Percentiles rank a stretch among this genome's conserved stretches.
These are phyloP conservation scores for Aureobasidium leucospermi DNA, from an alignment of 2,329 filamentous ascomycete species.

Conservation along the genomic window DNA sequence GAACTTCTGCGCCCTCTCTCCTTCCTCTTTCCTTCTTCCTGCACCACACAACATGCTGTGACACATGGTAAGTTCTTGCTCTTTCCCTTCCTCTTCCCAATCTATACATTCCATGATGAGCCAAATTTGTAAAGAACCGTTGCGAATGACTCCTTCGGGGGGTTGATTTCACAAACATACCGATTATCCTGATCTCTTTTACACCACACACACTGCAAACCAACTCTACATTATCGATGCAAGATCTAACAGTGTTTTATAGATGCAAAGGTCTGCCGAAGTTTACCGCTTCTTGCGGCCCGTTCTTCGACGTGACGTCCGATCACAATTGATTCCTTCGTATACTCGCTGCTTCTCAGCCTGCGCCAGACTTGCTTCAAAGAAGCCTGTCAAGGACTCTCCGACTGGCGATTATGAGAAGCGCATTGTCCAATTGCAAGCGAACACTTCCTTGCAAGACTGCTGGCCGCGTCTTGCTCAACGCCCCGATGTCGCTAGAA, in stretches of 20 bases:
- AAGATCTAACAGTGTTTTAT: slow-evolving; percentile 17
- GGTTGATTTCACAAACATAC: slow-evolving; percentile 43
- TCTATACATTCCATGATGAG: slow-evolving; percentile 18
- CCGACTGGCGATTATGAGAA: slow-evolving; percentile 37
- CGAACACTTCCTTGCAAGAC: slow-evolving; percentile 41
- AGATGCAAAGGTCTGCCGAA: slow-evolving; percentile 38
- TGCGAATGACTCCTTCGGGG: slow-evolving; percentile 55
- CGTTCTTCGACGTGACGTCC: slow-evolving; percentile 41
- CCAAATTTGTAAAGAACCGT: slow-evolving; percentile 50
- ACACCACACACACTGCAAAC: slow-evolving; percentile 7
- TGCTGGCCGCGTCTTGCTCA: slow-evolving; percentile 47
- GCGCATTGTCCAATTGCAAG: slow-evolving; percentile 48
- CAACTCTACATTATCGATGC: slow-evolving; percentile 35
- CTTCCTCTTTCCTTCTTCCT: background rate
- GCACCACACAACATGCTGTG: slow-evolving; percentile 5
- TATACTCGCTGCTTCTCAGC: slow-evolving; percentile 47
- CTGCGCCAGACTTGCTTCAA: slow-evolving; percentile 2
- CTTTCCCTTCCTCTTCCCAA: background rate
- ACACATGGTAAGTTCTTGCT: slow-evolving; percentile 9
- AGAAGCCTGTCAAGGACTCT: slow-evolving; percentile 18
- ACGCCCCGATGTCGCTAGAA: slow-evolving; percentile 17
- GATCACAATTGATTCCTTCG: slow-evolving; percentile 30
- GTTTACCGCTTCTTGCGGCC: slow-evolving; percentile 50
- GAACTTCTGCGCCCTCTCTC: background rate
- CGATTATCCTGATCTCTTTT: slow-evolving; percentile 26